Conservation (phyloP, 2,329 filamentous ascomycete genomes). For the Zymoseptoria crescenta region DNA sequence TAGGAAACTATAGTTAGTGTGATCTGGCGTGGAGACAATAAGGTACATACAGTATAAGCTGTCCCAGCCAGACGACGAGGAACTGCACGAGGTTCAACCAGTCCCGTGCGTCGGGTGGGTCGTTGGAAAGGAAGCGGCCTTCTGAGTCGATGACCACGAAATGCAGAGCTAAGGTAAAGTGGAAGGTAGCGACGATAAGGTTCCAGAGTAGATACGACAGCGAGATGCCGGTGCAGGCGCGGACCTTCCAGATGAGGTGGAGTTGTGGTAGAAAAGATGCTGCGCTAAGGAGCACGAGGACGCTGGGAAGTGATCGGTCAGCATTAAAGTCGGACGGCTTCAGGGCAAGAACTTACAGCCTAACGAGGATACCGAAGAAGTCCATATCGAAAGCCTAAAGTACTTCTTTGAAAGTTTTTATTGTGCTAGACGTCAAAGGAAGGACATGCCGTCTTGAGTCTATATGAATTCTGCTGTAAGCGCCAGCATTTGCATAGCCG, state of each 20-base stretch:
- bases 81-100: not conserved
- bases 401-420: too few relatives aligned
- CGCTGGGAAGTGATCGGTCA: too few relatives aligned
- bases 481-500: too few relatives aligned
- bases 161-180: not conserved
- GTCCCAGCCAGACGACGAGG: not conserved
- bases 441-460: too few relatives aligned
- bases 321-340: too few relatives aligned
- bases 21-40: not conserved
- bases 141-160: not conserved
- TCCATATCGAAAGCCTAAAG: too few relatives aligned
- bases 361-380: too few relatives aligned
- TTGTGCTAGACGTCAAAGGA: too few relatives aligned
- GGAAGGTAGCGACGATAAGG: not conserved
- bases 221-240: not conserved
- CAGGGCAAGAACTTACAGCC: too few relatives aligned
- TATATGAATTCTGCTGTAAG: too few relatives aligned
- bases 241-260: not conserved
- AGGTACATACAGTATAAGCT: not conserved
- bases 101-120: not conserved
- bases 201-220: not conserved
- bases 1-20: too few relatives aligned
- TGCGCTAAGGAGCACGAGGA: not conserved
- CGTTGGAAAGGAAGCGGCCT: not conserved
- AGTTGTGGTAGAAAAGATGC: not conserved